phyloP scores from a whole-genome alignment of 2,329 filamentous ascomycete species.

The Colletotrichum lupini region DNA sequence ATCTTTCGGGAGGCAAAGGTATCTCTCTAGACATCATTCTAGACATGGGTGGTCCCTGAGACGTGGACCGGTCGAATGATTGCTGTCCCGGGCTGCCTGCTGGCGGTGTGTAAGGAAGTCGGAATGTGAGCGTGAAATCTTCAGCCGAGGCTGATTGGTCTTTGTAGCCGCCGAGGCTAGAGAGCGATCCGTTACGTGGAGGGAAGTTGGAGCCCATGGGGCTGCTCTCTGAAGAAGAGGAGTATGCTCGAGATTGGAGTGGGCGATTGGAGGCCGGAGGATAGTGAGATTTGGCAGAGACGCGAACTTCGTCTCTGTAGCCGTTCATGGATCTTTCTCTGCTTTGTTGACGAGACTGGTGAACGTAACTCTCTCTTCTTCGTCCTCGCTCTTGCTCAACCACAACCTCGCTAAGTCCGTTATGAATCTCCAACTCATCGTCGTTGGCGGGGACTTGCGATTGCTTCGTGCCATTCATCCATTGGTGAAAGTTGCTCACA shows the following conservation, averaged over 20 bases:
- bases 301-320: slow-evolving; percentile 29
- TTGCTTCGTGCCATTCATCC: slow-evolving; percentile 34
- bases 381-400: slow-evolving; percentile 27
- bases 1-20: neutral
- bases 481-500: slow-evolving; percentile 46
- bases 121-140: slow-evolving; percentile 28
- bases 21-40: slow-evolving; percentile 6
- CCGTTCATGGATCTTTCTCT: slow-evolving; percentile 32
- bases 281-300: slow-evolving; percentile 34
- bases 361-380: slow-evolving; percentile 32
- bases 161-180: neutral
- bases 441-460: neutral
- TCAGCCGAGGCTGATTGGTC: neutral
- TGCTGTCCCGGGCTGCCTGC: slow-evolving; percentile 11
- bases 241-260: slow-evolving; percentile 17
- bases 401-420: slow-evolving; percentile 23
- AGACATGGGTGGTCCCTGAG: neutral
- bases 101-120: slow-evolving; percentile 32
- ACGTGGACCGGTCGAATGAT: slow-evolving; percentile 22
- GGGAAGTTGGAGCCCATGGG: slow-evolving; percentile 11
- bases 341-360: slow-evolving; percentile 33
- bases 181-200: slow-evolving; percentile 10
- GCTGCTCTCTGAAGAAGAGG: slow-evolving; percentile 23
- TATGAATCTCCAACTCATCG: slow-evolving; percentile 11
- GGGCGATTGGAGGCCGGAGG: slow-evolving; percentile 32